Evolutionary conservation across 2,329 filamentous ascomycete genomes (phyloP), one percentile per base, ranked within the genome.

Genomic region (Lachnellula occidentalis): DNA sequence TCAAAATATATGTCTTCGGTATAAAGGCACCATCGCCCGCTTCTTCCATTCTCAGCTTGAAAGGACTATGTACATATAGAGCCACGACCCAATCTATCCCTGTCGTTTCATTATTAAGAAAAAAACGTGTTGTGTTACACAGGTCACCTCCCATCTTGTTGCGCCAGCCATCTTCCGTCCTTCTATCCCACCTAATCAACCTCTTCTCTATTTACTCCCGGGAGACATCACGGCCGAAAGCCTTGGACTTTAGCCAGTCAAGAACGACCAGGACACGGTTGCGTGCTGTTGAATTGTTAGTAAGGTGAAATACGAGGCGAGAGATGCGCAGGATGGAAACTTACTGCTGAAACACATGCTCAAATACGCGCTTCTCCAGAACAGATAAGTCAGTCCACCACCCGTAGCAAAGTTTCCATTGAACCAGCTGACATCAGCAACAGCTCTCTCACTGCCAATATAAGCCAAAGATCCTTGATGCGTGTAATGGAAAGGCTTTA

Each of bases 271-370:
- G 82, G 65, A 97, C 83, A 71, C 94, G 87, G 78, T 99, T 99
- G 66, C 94, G 90, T 59, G 90, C 90, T 95, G 41, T 4, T 31
- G 27, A 4, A 3, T 31, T 8, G 27, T 31, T 3, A 31, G 61
- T 46, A 37, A 31, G 24, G 37, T 62, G 60, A 64, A 66, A 56
- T 45, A 45, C 12, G 27, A 22, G 12, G 9, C 34, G 39, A 17
- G 34, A 48, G 15, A 51, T 5, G 43, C 37, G 37, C 19, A 45
- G 31, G 19, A 36, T 48, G 19, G 34, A 57, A 64, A 88, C 90
- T 85, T 82, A 94, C 90, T 92, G 85, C 92, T 97, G 74, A 99
- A 99, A 83, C 92, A 96, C 94, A 99, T 99, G 80, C 90, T 96
- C 72, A 99, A 78, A 74, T 99, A 99, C 53, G 92, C 94, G 70